Evolutionary conservation across 306 rosid species (phyloP).

Genomic region (Hippophae gyantsensis): DNA sequence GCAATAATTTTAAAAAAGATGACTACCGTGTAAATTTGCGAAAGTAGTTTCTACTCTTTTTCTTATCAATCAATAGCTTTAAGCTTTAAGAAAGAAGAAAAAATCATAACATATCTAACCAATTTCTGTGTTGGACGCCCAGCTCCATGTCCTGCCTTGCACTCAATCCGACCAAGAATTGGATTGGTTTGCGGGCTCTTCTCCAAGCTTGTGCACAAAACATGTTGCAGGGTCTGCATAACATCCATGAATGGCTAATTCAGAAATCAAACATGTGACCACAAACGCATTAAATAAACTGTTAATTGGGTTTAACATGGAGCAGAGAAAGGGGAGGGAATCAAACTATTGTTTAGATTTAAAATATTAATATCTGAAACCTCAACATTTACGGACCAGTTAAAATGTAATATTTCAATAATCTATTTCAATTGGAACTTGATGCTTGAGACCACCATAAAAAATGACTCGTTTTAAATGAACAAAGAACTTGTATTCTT

Average conservation of each 20-base stretch:
- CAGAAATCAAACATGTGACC: neutral
- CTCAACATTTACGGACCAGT: too few relatives aligned
- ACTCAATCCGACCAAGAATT: slow-evolving; percentile 82
- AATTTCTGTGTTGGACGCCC: slow-evolving; percentile 90
- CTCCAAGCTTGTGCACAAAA: slow-evolving; percentile 56
- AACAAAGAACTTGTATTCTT: neutral
- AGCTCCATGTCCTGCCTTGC: slow-evolving; percentile 79
- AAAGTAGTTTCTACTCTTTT: too few relatives aligned
- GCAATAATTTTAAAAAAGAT: too few relatives aligned
- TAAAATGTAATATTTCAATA: too few relatives aligned
- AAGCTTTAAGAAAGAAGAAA: neutral
- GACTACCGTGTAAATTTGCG: too few relatives aligned
- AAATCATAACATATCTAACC: slow-evolving; percentile 23
- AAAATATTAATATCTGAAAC: too few relatives aligned
- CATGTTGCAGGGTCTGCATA: slow-evolving; percentile 65
- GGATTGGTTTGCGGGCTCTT: slow-evolving; percentile 81
- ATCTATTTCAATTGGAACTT: too few relatives aligned
- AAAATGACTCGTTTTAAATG: neutral
- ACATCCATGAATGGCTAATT: neutral
- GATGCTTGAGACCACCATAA: too few relatives aligned
- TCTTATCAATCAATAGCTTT: neutral
- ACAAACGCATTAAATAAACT: neutral
- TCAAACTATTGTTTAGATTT: too few relatives aligned
- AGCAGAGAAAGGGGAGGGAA: too few relatives aligned
- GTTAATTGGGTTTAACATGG: too few relatives aligned